These are phyloP conservation scores for Datura wrightii DNA, from an alignment of 257 asterid species.

Conservation along the genomic window DNA sequence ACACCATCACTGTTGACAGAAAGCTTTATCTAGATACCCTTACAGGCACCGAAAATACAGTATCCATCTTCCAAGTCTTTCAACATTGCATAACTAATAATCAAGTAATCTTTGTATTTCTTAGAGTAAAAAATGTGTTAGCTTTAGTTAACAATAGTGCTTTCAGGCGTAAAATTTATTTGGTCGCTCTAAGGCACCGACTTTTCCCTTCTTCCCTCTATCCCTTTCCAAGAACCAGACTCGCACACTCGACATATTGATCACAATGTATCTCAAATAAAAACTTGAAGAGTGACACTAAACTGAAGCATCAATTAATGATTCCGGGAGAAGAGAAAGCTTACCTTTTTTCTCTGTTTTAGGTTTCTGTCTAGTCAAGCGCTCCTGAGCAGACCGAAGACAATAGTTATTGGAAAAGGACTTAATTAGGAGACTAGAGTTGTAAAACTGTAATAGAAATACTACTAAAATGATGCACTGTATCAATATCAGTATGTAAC, in stretches of 20 bases:
- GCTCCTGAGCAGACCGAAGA: constrained; percentile 52
- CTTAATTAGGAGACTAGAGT: neutral
- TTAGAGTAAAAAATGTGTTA: neutral
- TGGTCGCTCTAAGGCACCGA: neutral
- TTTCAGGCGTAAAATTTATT: neutral
- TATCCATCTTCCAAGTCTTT: neutral
- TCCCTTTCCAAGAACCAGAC: neutral
- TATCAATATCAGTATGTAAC: neutral
- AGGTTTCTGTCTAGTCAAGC: constrained; percentile 44
- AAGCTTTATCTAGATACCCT: neutral
- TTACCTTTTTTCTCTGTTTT: constrained; percentile 65
- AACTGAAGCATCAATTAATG: constrained; percentile 3
- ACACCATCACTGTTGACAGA: too few relatives aligned
- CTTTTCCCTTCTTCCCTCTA: neutral
- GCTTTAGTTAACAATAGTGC: neutral
- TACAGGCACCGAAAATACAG: neutral
- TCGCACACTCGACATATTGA: neutral
- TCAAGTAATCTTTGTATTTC: neutral
- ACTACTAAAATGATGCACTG: neutral
- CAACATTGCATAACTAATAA: neutral
- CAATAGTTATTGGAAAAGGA: constrained; percentile 26
- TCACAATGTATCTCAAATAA: neutral
- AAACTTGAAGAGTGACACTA: neutral
- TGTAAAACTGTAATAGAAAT: neutral
- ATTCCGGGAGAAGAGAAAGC: constrained; percentile 31